Conservation (phyloP, 139 green algal genomes). For the Trebouxia sp. region DNA sequence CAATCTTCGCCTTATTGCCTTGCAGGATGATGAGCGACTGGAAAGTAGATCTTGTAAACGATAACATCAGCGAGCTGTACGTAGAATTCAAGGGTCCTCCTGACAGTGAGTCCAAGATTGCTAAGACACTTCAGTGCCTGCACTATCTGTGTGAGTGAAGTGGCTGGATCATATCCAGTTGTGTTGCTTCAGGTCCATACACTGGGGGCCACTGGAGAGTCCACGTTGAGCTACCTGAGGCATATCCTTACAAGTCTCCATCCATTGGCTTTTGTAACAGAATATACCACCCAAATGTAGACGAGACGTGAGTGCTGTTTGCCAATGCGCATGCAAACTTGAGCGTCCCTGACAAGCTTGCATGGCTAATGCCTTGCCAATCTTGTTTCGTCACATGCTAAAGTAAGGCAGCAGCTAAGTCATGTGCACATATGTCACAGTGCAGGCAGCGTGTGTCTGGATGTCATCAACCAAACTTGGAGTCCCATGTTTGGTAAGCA, state of each 20-base stretch:
- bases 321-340: neutral
- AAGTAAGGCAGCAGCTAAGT: neutral
- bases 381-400: no score
- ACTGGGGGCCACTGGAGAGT: slow-evolving; percentile 94
- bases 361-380: neutral
- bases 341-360: neutral
- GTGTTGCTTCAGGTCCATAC: slow-evolving; percentile 78
- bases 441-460: slow-evolving; percentile 95
- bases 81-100: slow-evolving; percentile 90
- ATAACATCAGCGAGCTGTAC: slow-evolving; percentile 94
- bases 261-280: slow-evolving; percentile 98
- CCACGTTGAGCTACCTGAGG: slow-evolving; percentile 95
- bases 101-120: slow-evolving; percentile 62
- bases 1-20: neutral
- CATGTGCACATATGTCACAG: slow-evolving; percentile 41
- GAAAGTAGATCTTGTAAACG: slow-evolving; percentile 94
- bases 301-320: slow-evolving; percentile 74
- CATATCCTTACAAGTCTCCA: slow-evolving; percentile 89
- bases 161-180: no score
- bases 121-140: neutral
- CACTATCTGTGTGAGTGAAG: no score
- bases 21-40: slow-evolving; percentile 97
- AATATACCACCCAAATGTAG: slow-evolving; percentile 99
- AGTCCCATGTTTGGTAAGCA: slow-evolving; percentile 96
- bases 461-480: slow-evolving; percentile 99